phyloP scores from a whole-genome alignment of 2,329 filamentous ascomycete genomes.

The Chrysosporium queenslandicum region DNA sequence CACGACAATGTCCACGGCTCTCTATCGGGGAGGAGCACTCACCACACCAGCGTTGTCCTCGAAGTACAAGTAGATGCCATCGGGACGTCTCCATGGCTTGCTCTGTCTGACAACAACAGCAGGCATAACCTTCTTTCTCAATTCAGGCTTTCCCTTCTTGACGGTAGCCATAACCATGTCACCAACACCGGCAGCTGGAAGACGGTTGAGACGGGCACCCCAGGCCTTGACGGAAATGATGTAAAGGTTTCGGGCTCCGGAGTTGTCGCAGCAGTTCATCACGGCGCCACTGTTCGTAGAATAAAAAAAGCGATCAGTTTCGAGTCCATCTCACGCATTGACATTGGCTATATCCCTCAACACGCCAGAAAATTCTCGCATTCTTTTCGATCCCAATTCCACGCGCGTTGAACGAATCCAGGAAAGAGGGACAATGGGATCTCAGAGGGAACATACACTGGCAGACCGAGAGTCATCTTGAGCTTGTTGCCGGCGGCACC shows the following conservation, averaged over 20 bases:
- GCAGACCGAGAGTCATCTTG: constrained; percentile 99
- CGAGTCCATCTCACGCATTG: not conserved
- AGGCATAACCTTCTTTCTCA: constrained; percentile 99
- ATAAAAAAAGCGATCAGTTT: not conserved
- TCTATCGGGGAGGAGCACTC: too few species aligned
- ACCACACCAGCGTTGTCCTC: constrained; percentile 99
- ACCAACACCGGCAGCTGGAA: constrained; percentile 93
- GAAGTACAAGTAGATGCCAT: constrained; percentile 99
- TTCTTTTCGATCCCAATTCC: not conserved
- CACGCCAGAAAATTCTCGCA: not conserved
- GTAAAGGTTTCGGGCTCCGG: constrained; percentile 96
- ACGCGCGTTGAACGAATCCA: not conserved
- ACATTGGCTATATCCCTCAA: not conserved
- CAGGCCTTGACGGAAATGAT: constrained; percentile 99
- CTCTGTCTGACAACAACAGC: constrained; percentile 97
- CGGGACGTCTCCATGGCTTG: constrained; percentile 98
- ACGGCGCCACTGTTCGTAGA: constrained; percentile 68
- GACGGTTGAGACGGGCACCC: constrained; percentile 92
- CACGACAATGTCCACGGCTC: too few species aligned
- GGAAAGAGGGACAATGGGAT: not conserved
- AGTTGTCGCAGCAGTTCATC: constrained; percentile 99
- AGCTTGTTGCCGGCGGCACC: constrained; percentile 99
- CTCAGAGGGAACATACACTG: constrained; percentile 68
- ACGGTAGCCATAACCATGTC: constrained; percentile 99
- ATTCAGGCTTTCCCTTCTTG: constrained; percentile 99